A percentile compares a stretch with the other conserved stretches of the same genome.
These are phyloP conservation scores for Bryoglossum gracile DNA, from an alignment of 495 filamentous ascomycete genomes.

Conservation along the genomic window DNA sequence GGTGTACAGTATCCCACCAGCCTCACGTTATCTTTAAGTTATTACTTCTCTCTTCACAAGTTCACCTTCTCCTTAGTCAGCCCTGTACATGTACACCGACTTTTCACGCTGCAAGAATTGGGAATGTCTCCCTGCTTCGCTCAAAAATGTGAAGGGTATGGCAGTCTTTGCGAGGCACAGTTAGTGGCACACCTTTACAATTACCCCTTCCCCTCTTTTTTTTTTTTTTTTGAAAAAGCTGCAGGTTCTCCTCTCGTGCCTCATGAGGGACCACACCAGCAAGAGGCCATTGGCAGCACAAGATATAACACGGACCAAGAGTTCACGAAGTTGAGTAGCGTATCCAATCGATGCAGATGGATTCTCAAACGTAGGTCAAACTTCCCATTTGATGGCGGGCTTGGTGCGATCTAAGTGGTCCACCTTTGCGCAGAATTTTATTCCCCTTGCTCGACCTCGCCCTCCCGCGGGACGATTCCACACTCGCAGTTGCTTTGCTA, in stretches of 20 bases:
- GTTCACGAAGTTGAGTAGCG: constrained; percentile 1
- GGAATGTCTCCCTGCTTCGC: too few species aligned
- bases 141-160: too few species aligned
- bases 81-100: too few species aligned
- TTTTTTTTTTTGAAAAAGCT: not conserved
- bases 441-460: not conserved
- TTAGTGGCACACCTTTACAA: too few species aligned
- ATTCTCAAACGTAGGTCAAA: constrained; percentile 18
- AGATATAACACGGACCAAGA: constrained; percentile 15
- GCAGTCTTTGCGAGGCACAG: too few species aligned
- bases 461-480: not conserved
- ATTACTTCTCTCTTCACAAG: too few species aligned
- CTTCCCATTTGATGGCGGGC: not conserved
- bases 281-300: not conserved
- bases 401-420: not conserved
- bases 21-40: too few species aligned
- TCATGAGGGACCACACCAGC: not conserved
- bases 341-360: constrained; percentile 1
- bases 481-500: not conserved
- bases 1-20: too few species aligned
- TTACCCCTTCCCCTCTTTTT: too few species aligned
- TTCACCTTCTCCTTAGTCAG: too few species aligned
- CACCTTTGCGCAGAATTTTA: not conserved
- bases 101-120: too few species aligned
- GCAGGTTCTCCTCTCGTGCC: not conserved